Evolutionary conservation across 1,139 yeast species (phyloP).

Genomic region (Debaryomycetaceae sp.): DNA sequence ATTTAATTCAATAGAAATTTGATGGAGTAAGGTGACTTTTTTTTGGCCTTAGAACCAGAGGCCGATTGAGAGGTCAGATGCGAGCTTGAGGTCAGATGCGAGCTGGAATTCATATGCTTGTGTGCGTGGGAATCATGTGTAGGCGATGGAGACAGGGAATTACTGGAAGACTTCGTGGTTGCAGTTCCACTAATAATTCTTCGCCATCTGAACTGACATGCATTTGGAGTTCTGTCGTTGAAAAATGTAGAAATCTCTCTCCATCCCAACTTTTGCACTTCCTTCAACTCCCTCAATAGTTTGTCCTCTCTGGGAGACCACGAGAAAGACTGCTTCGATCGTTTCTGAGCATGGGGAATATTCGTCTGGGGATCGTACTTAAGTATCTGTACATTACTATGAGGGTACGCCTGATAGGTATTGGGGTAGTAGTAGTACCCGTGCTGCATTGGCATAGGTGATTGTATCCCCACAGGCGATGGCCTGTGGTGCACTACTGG

Average conservation of each 20-base stretch:
- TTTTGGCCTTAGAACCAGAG: slow-evolving; percentile 10
- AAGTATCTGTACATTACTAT: slow-evolving; percentile 8
- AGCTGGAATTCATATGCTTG: not conserved
- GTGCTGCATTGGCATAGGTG: not conserved
- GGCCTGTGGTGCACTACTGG: slow-evolving; percentile 3
- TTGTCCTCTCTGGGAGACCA: slow-evolving; percentile 42
- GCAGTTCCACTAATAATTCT: slow-evolving; percentile 33
- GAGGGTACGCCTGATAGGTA: slow-evolving; percentile 3
- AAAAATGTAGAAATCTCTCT: slow-evolving; percentile 42
- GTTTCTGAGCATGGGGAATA: slow-evolving; percentile 11
- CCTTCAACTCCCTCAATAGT: slow-evolving; percentile 35
- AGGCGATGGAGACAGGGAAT: slow-evolving; percentile 1
- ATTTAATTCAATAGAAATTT: slow-evolving; percentile 14
- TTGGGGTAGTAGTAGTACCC: slow-evolving; percentile 3
- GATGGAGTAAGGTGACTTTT: slow-evolving; percentile 27
- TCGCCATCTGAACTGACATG: slow-evolving; percentile 49
- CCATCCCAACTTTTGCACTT: slow-evolving; percentile 45
- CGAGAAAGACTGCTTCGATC: slow-evolving; percentile 33
- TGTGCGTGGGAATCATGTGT: not conserved
- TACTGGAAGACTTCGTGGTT: slow-evolving; percentile 2
- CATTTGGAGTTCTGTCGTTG: slow-evolving; percentile 44
- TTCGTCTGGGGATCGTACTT: slow-evolving; percentile 8
- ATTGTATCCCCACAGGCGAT: not conserved
- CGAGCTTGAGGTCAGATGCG: not conserved
- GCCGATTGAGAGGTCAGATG: too few relatives aligned